Evolutionary conservation across 1,284 basidiomycete species (phyloP).

Genomic region (Vanrija sp.): DNA sequence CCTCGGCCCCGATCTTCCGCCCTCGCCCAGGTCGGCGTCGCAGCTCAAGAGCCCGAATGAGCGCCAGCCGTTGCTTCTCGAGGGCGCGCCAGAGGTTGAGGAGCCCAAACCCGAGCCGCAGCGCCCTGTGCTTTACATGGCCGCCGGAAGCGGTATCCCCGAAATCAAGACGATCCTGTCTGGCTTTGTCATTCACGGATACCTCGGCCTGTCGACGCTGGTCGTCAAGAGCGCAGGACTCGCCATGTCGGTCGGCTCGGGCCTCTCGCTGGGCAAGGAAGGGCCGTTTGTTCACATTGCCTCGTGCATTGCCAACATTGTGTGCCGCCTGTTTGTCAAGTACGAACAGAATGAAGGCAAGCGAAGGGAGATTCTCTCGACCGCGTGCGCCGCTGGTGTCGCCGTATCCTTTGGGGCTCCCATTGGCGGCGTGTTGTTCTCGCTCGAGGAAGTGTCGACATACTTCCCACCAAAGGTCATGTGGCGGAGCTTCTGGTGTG

Average conservation of each 20-base stretch:
- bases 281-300: constrained; percentile 97
- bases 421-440: constrained; percentile 88
- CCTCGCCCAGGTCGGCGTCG: constrained; percentile 8
- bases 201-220: constrained; percentile 82
- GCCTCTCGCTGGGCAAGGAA: constrained; percentile 85
- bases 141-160: constrained; percentile 91
- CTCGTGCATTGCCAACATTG: constrained; percentile 89
- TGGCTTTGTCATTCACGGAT: constrained; percentile 95
- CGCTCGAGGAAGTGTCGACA: constrained; percentile 89
- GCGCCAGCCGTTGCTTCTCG: constrained; percentile 24
- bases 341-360: constrained; percentile 96
- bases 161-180: constrained; percentile 96
- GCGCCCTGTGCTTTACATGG: constrained; percentile 78
- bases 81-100: constrained; percentile 8
- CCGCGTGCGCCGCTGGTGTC: constrained; percentile 69
- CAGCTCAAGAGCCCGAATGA: constrained; percentile 18
- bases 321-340: constrained; percentile 79
- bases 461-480: constrained; percentile 92
- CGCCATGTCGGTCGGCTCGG: constrained; percentile 84
- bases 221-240: constrained; percentile 89
- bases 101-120: constrained; percentile 21
- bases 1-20: constrained; percentile 50
- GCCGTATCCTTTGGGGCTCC: constrained; percentile 76
- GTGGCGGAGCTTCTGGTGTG: constrained; percentile 93
- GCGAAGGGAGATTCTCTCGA: constrained; percentile 83